Evolutionary conservation across 164 flowering plant species (phyloP).

Genomic region (Stephania cephalantha): DNA sequence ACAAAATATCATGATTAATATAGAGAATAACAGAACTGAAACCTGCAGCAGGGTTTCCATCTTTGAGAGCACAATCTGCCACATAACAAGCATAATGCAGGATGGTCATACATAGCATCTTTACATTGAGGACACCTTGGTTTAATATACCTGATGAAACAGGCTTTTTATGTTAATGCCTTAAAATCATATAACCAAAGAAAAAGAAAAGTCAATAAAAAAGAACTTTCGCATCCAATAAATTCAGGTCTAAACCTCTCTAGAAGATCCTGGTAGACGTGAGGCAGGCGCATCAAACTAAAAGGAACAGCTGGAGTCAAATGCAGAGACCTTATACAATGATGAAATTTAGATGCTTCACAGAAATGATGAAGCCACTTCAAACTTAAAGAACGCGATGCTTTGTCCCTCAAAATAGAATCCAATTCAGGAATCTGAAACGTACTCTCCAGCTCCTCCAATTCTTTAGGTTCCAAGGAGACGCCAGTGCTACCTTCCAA

Average conservation of each 20-base stretch:
- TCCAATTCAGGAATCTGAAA: slow-evolving; percentile 67
- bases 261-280: slow-evolving; percentile 79
- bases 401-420: slow-evolving; percentile 44
- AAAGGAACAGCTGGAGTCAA: slow-evolving; percentile 71
- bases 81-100: slow-evolving; percentile 86
- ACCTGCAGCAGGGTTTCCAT: slow-evolving; percentile 96
- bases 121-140: slow-evolving; percentile 59
- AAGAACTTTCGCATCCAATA: neutral
- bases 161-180: slow-evolving; percentile 2
- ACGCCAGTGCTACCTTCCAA: slow-evolving; percentile 18
- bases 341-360: slow-evolving; percentile 29
- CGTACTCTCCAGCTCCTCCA: slow-evolving; percentile 49
- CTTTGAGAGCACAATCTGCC: slow-evolving; percentile 75
- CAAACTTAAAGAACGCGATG: slow-evolving; percentile 29
- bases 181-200: neutral
- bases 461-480: slow-evolving; percentile 35
- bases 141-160: slow-evolving; percentile 66
- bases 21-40: slow-evolving; percentile 1
- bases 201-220: neutral
- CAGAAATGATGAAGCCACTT: slow-evolving; percentile 66
- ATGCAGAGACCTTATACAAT: slow-evolving; percentile 23
- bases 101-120: slow-evolving; percentile 34
- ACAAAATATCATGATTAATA: neutral
- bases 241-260: slow-evolving; percentile 50
- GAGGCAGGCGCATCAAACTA: slow-evolving; percentile 69